Conservation (phyloP, 208 protist genomes). For the Acanthamoeba sp. region DNA sequence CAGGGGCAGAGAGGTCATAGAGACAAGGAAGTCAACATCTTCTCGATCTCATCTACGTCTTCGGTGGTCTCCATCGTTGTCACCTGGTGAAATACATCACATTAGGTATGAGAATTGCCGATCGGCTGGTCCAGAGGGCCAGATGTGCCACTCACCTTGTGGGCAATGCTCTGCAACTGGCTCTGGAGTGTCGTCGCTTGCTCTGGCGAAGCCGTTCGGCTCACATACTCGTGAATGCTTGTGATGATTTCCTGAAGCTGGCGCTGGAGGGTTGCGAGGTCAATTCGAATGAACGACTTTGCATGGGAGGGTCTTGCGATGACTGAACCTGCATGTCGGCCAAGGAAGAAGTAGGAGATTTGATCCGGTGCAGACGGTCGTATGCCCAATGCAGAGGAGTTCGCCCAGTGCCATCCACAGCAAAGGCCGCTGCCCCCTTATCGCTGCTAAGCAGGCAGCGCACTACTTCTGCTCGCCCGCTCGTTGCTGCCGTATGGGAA, state of each 20-base stretch:
- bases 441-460: conserved; percentile 11
- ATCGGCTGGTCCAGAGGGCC: not conserved
- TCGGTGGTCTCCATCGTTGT: not conserved
- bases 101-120: too few relatives aligned
- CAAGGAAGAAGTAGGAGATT: not conserved
- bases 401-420: conserved; percentile 8
- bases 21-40: conserved; percentile 1
- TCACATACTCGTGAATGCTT: conserved; percentile 40
- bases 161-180: conserved; percentile 2
- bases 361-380: conserved; percentile 45
- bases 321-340: conserved; percentile 17
- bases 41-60: conserved; percentile 49
- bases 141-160: not conserved
- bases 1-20: not conserved
- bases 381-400: conserved; percentile 38
- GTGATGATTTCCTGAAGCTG: conserved; percentile 24
- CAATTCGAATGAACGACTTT: too few relatives aligned
- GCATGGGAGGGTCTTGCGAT: too few relatives aligned
- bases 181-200: not conserved
- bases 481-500: not conserved
- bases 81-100: conserved; percentile 18
- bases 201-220: not conserved
- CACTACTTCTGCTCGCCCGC: conserved; percentile 20
- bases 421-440: not conserved
- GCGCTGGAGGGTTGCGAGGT: not conserved